Conservation (phyloP, 164 flowering plant genomes). For the Houttuynia cordata region DNA sequence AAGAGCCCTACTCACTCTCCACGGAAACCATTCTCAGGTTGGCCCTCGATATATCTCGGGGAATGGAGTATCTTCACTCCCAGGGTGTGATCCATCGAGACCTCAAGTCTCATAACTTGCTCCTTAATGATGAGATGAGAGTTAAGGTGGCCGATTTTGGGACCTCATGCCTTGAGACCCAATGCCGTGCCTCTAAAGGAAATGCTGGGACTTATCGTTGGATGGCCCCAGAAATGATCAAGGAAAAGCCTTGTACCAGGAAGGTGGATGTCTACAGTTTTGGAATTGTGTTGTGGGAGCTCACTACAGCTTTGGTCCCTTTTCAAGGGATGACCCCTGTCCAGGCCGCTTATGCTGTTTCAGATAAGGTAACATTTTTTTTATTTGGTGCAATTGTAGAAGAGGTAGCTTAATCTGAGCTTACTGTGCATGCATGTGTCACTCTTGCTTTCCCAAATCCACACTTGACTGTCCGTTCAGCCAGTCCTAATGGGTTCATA, state of each 20-base stretch:
- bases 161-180: conserved; percentile 81
- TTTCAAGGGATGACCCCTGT: conserved; percentile 97
- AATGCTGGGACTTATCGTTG: conserved; percentile 94
- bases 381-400: too few species aligned
- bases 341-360: conserved; percentile 94
- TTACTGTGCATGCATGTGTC: too few species aligned
- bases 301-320: conserved; percentile 78
- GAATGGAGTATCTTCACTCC: conserved; percentile 93
- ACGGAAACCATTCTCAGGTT: conserved; percentile 68
- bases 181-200: conserved; percentile 58
- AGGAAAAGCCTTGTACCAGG: conserved; percentile 67
- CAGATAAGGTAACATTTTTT: conserved; percentile 54
- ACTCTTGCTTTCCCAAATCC: too few species aligned
- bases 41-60: conserved; percentile 88
- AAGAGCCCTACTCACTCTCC: conserved; percentile 80
- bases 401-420: too few species aligned
- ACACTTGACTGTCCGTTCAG: too few species aligned
- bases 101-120: conserved; percentile 79
- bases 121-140: conserved; percentile 79
- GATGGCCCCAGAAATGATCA: conserved; percentile 99
- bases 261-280: conserved; percentile 97
- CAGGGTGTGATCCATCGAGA: conserved; percentile 95
- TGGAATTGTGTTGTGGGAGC: conserved; percentile 92
- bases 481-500: too few species aligned
- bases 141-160: conserved; percentile 98